Evolutionary conservation across 176 grass and related monocot species (phyloP), one percentile per base, ranked within the genome.

Genomic region (Musa itinerans): DNA sequence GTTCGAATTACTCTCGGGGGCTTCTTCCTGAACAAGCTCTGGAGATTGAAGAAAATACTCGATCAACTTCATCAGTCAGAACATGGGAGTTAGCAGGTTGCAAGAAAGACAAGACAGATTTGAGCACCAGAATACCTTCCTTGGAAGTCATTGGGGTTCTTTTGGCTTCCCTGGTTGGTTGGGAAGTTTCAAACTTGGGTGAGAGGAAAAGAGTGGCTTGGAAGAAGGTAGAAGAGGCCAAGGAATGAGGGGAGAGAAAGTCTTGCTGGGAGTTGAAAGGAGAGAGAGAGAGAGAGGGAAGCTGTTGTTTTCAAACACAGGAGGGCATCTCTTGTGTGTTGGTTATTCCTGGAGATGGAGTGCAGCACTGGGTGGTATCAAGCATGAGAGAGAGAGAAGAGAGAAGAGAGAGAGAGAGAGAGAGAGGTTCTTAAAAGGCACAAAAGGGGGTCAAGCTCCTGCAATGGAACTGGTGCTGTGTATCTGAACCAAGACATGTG

Each of bases 61-160:
- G n/a, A 25, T 73, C 49, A 80, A 69, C 65, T 80, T 80, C 78
- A 80, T 80, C 24, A 65, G 24, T 56, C 15, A 71, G 11, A 71
- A 26, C 34, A n/a, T 17, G 21, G 53, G 50, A n/a, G 1, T 19
- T 27, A 20, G 51, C 8, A 49, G 24, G 15, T 9, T 26, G 4
- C 22, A n/a, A 19, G n/a, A 16, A 53, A 9, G 27, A 25, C 29
- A 10, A 63, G 14, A 14, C 8, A 10, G 16, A 76, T 34, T 49
- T 61, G 34, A 55, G 24, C 50, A 34, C 15, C 17, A 26, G 2
- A 76, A 21, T 53, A 80, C 78, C 78, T 80, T 73, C 78, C 58
- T 80, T 80, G 8, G 29, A 80, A 73, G 78, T 80, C 78, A 80
- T 80, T 61, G 13, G 57, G 15, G 21, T 71, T 73, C 19, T 19